Percentiles rank a stretch among this genome's conserved stretches.
phyloP scores from a whole-genome alignment of 169 alveolate genomes.

The Plasmodium sp. region DNA sequence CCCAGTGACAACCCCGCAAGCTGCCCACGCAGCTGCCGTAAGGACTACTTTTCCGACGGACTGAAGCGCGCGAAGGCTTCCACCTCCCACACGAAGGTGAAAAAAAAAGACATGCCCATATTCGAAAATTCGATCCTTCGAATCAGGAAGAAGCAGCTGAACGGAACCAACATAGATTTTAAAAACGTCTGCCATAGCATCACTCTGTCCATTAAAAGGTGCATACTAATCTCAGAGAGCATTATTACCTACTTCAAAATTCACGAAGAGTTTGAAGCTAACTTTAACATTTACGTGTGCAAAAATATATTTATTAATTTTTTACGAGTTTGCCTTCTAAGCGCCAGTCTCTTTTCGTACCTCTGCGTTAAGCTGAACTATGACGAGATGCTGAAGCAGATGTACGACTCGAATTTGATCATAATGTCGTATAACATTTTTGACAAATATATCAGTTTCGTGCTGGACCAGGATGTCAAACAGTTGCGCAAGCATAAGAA shows the following conservation, averaged over 20 bases:
- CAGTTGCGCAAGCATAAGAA: conserved; percentile 14
- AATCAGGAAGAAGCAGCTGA: background rate
- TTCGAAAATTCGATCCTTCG: conserved; percentile 53
- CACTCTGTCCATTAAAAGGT: conserved; percentile 29
- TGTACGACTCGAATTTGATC: conserved; percentile 31
- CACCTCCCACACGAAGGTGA: background rate
- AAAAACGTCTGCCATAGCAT: conserved; percentile 33
- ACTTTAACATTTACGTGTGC: conserved; percentile 62
- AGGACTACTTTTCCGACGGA: background rate
- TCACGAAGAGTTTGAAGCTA: conserved; percentile 17
- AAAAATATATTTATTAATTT: conserved; percentile 50
- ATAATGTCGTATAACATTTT: conserved; percentile 25
- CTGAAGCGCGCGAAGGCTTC: background rate
- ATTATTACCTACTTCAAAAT: conserved; percentile 17
- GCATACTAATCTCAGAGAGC: conserved; percentile 34
- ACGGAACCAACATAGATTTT: conserved; percentile 46
- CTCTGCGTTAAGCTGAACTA: conserved; percentile 36
- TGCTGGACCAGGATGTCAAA: conserved; percentile 26
- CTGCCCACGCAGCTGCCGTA: background rate
- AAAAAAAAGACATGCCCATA: conserved; percentile 64
- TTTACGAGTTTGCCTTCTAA: conserved; percentile 22
- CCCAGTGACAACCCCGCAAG: background rate
- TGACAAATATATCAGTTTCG: conserved; percentile 56
- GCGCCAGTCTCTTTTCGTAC: conserved; percentile 45
- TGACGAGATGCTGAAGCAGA: conserved; percentile 46